These are phyloP conservation scores for Cucumis cinereus DNA, from an alignment of 306 rosid species.

Conservation along the genomic window DNA sequence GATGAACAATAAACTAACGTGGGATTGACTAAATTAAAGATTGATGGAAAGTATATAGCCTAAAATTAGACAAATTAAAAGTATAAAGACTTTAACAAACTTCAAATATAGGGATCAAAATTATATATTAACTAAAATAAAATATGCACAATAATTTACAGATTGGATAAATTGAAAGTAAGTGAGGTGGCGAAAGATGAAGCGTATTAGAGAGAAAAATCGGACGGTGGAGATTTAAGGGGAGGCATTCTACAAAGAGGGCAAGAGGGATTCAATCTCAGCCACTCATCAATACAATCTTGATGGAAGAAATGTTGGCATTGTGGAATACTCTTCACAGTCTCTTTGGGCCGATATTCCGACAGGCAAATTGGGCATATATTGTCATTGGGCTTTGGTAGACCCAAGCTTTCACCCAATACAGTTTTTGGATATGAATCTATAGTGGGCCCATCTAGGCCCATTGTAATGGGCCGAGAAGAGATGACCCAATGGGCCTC, in stretches of 20 bases:
- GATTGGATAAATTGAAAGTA: not conserved
- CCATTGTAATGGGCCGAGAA: slow-evolving; percentile 16
- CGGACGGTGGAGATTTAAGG: not conserved
- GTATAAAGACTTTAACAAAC: too few relatives aligned
- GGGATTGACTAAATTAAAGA: too few relatives aligned
- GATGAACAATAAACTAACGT: too few relatives aligned
- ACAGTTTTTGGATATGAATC: slow-evolving; percentile 51
- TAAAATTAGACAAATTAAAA: too few relatives aligned
- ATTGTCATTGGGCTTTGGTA: slow-evolving; percentile 32
- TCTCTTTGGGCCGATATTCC: slow-evolving; percentile 49
- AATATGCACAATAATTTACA: not conserved
- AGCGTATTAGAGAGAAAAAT: not conserved
- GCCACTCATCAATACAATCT: slow-evolving; percentile 72
- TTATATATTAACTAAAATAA: too few relatives aligned
- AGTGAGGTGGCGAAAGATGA: not conserved
- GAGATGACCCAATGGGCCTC: slow-evolving; percentile 29
- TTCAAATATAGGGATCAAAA: too few relatives aligned
- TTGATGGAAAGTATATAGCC: too few relatives aligned
- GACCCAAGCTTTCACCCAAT: slow-evolving; percentile 27
- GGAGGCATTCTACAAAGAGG: slow-evolving; percentile 46
- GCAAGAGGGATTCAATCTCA: slow-evolving; percentile 48
- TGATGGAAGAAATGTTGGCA: slow-evolving; percentile 68
- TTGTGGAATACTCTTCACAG: slow-evolving; percentile 41
- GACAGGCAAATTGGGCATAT: slow-evolving; percentile 56
- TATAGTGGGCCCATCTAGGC: slow-evolving; percentile 45